These are phyloP conservation scores for Boletus rufocinnamomeus DNA, from an alignment of 768 basidiomycete genomes.

Conservation along the genomic window DNA sequence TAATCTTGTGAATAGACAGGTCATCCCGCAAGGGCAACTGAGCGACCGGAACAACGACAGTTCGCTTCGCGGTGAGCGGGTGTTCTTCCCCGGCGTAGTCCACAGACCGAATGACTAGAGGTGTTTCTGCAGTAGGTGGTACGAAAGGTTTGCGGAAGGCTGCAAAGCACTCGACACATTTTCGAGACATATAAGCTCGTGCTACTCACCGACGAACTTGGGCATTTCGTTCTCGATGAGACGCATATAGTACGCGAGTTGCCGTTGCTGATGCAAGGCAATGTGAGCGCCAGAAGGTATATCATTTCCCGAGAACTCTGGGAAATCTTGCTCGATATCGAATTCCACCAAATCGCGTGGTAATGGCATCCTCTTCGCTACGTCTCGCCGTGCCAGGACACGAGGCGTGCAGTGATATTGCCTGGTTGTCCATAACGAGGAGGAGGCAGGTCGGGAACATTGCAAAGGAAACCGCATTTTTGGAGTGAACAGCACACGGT, in stretches of 20 bases:
- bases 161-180: slow-evolving; percentile 32
- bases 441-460: slow-evolving; percentile 19
- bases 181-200: slow-evolving; percentile 9
- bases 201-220: slow-evolving; percentile 72
- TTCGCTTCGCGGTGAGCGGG: slow-evolving; percentile 69
- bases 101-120: slow-evolving; percentile 71
- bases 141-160: slow-evolving; percentile 82
- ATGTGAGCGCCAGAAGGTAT: slow-evolving; percentile 70
- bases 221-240: slow-evolving; percentile 90
- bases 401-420: slow-evolving; percentile 29
- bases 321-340: slow-evolving; percentile 39
- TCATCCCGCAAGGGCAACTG: slow-evolving; percentile 64
- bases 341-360: slow-evolving; percentile 40
- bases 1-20: slow-evolving; percentile 78
- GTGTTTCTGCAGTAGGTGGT: slow-evolving; percentile 58
- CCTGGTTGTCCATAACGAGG: slow-evolving; percentile 17
- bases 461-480: slow-evolving; percentile 24
- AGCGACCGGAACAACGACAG: slow-evolving; percentile 73
- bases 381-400: slow-evolving; percentile 19
- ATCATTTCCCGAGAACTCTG: slow-evolving; percentile 50
- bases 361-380: slow-evolving; percentile 35
- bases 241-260: slow-evolving; percentile 74
- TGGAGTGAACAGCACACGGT: no score
- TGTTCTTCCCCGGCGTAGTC: slow-evolving; percentile 78
- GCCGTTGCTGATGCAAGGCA: slow-evolving; percentile 70